These are phyloP conservation scores for Wolfiporia cocos DNA, from an alignment of 1,284 basidiomycete genomes.

Conservation along the genomic window DNA sequence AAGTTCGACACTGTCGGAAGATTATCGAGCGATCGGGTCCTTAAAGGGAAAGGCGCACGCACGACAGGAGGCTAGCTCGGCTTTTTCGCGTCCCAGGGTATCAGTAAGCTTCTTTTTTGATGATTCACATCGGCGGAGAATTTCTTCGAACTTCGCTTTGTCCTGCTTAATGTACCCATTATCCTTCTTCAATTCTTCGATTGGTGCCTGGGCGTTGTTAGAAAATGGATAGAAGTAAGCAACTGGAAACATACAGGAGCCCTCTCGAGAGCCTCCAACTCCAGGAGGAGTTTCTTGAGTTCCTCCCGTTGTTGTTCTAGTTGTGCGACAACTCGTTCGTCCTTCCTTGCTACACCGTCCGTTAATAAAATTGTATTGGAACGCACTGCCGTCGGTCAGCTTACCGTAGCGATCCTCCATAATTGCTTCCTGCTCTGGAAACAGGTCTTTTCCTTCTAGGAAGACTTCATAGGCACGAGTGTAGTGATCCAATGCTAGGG, in stretches of 20 bases:
- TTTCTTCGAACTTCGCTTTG: conserved; percentile 64
- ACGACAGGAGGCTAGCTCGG: conserved; percentile 52
- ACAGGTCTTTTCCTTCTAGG: conserved; percentile 67
- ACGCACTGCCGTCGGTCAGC: too few species aligned
- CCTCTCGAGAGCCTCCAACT: conserved; percentile 53
- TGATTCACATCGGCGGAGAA: conserved; percentile 55
- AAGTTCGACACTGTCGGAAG: conserved; percentile 43
- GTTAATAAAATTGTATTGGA: too few species aligned
- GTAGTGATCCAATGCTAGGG: conserved; percentile 73
- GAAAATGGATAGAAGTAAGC: conserved; percentile 8
- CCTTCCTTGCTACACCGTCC: conserved; percentile 67
- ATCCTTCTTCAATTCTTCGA: conserved; percentile 52
- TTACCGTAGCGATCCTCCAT: conserved; percentile 74
- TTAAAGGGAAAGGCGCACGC: conserved; percentile 9
- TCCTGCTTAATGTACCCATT: conserved; percentile 56
- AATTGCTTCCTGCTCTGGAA: conserved; percentile 59
- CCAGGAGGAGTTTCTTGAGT: conserved; percentile 39
- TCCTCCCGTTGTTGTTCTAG: conserved; percentile 48
- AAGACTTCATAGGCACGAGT: conserved; percentile 67
- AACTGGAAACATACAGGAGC: conserved; percentile 39
- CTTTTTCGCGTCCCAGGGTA: conserved; percentile 55
- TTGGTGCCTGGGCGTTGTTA: conserved; percentile 43
- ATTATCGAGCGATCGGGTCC: neutral
- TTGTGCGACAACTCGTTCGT: conserved; percentile 53
- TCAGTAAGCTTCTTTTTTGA: conserved; percentile 59